Conservation (phyloP, 345 rosid genomes). For the Mallotus nudiflorus region DNA sequence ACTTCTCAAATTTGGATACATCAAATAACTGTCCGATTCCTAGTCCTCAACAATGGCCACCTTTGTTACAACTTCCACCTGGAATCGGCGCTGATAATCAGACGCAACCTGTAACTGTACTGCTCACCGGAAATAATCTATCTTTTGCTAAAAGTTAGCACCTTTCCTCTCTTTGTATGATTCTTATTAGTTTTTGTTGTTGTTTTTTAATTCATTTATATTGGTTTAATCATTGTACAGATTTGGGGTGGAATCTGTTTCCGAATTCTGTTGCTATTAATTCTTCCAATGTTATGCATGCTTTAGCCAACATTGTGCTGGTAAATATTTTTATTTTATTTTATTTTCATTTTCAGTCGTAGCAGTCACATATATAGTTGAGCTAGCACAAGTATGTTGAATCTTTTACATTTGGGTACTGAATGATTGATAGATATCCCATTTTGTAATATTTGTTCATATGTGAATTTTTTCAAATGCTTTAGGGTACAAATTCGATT, state of each 20-base stretch:
- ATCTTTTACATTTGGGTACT: too few relatives aligned
- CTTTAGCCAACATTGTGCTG: slow-evolving; percentile 46
- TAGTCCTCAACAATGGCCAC: slow-evolving; percentile 71
- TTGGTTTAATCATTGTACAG: slow-evolving; percentile 32
- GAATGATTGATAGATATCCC: too few relatives aligned
- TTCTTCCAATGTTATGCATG: slow-evolving; percentile 38
- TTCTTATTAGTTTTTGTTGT: too few relatives aligned
- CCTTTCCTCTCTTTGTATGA: not conserved
- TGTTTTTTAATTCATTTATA: not conserved
- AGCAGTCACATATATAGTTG: too few relatives aligned
- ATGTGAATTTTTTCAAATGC: slow-evolving; percentile 17
- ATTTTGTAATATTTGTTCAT: too few relatives aligned
- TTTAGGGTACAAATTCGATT: slow-evolving; percentile 61
- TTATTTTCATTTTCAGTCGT: too few relatives aligned
- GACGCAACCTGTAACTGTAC: slow-evolving; percentile 60
- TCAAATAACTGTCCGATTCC: slow-evolving; percentile 47
- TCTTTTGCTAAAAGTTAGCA: slow-evolving; percentile 61
- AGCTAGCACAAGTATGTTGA: too few relatives aligned
- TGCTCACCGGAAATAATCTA: slow-evolving; percentile 64
- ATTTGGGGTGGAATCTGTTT: slow-evolving; percentile 49
- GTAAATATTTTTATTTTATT: slow-evolving; percentile 40
- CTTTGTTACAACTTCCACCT: slow-evolving; percentile 61
- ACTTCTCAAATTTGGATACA: slow-evolving; percentile 48
- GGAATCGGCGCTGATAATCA: slow-evolving; percentile 54
- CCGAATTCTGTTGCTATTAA: slow-evolving; percentile 33